A percentile compares a stretch with the other conserved stretches of the same genome.
Evolutionary conservation across 179 eudicot species (phyloP).

Genomic region (Corrigiola litoralis): DNA sequence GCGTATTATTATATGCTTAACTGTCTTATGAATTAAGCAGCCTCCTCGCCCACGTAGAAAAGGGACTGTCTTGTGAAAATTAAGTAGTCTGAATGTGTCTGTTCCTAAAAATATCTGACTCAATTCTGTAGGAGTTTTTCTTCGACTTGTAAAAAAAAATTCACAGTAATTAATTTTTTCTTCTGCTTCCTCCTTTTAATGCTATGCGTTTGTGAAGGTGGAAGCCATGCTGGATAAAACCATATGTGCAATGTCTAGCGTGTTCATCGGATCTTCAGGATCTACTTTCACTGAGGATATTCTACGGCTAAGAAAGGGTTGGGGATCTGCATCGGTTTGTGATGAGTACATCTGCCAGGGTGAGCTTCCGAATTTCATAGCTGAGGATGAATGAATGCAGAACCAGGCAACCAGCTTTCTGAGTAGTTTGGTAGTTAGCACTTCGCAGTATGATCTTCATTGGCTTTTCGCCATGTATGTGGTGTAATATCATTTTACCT

Average conservation of each 20-base stretch:
- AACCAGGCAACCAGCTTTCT: background rate
- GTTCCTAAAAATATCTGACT: too few species aligned
- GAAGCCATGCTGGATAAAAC: conserved; percentile 98
- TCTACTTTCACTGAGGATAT: conserved; percentile 98
- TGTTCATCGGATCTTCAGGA: conserved; percentile 82
- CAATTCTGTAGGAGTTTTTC: too few species aligned
- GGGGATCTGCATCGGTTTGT: conserved; percentile 82
- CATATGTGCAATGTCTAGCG: conserved; percentile 78
- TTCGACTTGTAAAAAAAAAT: too few species aligned
- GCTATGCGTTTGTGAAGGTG: conserved; percentile 54
- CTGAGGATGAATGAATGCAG: conserved; percentile 64
- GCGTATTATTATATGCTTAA: too few species aligned
- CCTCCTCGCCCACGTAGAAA: too few species aligned
- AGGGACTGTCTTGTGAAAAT: too few species aligned
- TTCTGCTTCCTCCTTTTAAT: background rate
- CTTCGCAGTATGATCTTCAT: background rate
- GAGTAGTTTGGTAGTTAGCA: background rate
- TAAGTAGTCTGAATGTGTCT: too few species aligned
- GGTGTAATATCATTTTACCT: background rate
- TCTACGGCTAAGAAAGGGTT: conserved; percentile 74
- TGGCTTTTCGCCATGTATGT: conserved; percentile 5
- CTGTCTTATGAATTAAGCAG: too few species aligned
- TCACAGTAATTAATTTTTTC: background rate
- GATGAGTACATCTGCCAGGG: conserved; percentile 91
- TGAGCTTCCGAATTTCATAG: conserved; percentile 79